Conservation (phyloP, 2,329 filamentous ascomycete species). For the Didymella glomerata region DNA sequence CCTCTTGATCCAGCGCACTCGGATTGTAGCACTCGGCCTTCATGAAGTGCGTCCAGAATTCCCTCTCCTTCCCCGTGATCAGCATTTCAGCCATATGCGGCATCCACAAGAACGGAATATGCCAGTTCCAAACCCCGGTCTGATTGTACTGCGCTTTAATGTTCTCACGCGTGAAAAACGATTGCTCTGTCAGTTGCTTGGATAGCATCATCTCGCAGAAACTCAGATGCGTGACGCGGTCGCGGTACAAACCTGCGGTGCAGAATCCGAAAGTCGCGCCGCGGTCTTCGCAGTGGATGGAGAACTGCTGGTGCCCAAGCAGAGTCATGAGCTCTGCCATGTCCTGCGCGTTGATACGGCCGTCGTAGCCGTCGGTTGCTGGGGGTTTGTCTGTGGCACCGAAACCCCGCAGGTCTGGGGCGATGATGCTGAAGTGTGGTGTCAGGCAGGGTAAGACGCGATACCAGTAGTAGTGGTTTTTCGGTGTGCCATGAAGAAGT, state of each 20-base stretch:
- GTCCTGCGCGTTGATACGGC: conserved; percentile 47
- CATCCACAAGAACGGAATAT: conserved; percentile 44
- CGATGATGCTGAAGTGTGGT: conserved; percentile 49
- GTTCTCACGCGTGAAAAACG: conserved; percentile 34
- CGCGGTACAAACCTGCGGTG: conserved; percentile 28
- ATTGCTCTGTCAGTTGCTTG: conserved; percentile 26
- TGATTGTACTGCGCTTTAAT: conserved; percentile 34
- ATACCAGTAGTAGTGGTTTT: conserved; percentile 49
- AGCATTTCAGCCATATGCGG: conserved; percentile 53
- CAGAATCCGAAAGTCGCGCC: conserved; percentile 33
- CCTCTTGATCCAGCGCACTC: conserved; percentile 42
- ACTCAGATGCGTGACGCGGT: conserved; percentile 29
- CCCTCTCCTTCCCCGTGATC: conserved; percentile 50
- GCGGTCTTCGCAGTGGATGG: conserved; percentile 68
- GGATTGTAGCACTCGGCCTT: conserved; percentile 54
- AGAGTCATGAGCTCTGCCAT: conserved; percentile 45
- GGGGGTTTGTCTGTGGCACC: conserved; percentile 54
- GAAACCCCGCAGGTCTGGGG: conserved; percentile 50
- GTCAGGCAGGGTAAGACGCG: conserved; percentile 47
- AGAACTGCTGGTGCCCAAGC: conserved; percentile 75
- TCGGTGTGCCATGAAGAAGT: conserved; percentile 35
- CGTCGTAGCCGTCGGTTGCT: conserved; percentile 49
- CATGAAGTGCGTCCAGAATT: conserved; percentile 54
- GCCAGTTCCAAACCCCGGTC: conserved; percentile 35
- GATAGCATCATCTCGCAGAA: conserved; percentile 37